Conservation (phyloP, 306 rosid species). For the Quercus ilex region DNA sequence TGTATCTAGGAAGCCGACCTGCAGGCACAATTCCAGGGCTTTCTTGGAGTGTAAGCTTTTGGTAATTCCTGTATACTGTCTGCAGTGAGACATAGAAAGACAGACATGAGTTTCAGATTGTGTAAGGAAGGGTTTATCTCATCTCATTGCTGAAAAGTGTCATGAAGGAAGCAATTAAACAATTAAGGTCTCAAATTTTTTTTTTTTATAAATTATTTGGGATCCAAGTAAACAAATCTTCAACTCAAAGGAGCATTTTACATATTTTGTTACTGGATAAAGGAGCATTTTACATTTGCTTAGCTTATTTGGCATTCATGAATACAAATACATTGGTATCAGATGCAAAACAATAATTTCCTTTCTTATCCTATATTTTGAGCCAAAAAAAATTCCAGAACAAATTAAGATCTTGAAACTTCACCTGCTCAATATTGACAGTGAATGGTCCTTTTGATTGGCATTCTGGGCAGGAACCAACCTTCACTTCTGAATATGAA, state of each 20-base stretch:
- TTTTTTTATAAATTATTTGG: background rate
- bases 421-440: conserved; percentile 94
- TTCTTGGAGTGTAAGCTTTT: conserved; percentile 95
- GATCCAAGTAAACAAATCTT: background rate
- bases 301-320: background rate
- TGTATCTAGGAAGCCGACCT: conserved; percentile 96
- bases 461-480: conserved; percentile 99
- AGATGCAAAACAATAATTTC: background rate
- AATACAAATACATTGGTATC: background rate
- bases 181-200: background rate
- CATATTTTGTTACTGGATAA: background rate
- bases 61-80: conserved; percentile 96
- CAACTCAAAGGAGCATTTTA: background rate
- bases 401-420: background rate
- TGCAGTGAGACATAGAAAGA: conserved; percentile 31
- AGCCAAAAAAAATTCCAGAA: background rate
- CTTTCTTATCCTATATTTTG: background rate
- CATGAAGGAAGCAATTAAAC: background rate
- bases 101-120: background rate
- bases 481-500: conserved; percentile 96
- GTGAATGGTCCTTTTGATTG: conserved; percentile 94
- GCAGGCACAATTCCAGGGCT: conserved; percentile 99
- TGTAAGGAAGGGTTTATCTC: background rate
- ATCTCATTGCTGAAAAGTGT: background rate
- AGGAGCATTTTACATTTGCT: background rate